These are phyloP conservation scores for Nigrospora oryzae DNA, from an alignment of 2,329 filamentous ascomycete species.

Conservation along the genomic window DNA sequence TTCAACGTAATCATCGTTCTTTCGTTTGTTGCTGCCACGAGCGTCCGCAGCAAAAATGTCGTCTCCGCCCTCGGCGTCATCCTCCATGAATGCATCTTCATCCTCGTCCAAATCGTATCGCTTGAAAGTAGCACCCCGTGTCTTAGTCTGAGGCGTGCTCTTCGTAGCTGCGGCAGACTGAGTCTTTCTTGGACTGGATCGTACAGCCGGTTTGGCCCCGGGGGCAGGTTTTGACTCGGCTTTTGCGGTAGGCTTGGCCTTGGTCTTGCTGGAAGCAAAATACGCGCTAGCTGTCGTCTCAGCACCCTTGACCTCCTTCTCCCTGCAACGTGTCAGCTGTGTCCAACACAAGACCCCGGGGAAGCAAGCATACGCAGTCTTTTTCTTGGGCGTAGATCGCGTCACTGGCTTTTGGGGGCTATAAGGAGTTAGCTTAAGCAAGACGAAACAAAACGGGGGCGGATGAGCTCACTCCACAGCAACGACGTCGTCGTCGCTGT, in stretches of 20 bases:
- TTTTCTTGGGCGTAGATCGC: slow-evolving; percentile 44
- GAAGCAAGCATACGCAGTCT: slow-evolving; percentile 34
- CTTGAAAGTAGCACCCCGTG: slow-evolving; percentile 28
- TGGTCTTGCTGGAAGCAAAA: slow-evolving; percentile 41
- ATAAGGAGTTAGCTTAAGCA: slow-evolving; percentile 8
- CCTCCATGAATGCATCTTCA: slow-evolving; percentile 52
- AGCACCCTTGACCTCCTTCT: slow-evolving; percentile 36
- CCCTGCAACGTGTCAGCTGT: slow-evolving; percentile 17
- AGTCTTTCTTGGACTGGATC: slow-evolving; percentile 45
- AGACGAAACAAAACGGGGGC: neutral
- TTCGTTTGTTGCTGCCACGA: slow-evolving; percentile 56
- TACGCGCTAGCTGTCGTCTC: slow-evolving; percentile 49
- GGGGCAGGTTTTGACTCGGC: slow-evolving; percentile 24
- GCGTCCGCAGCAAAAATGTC: slow-evolving; percentile 76
- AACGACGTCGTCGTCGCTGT: slow-evolving; percentile 64
- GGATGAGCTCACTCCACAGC: slow-evolving; percentile 35
- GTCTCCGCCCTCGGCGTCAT: slow-evolving; percentile 63
- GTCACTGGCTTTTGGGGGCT: slow-evolving; percentile 48
- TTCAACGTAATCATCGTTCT: slow-evolving; percentile 67
- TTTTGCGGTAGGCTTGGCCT: slow-evolving; percentile 31
- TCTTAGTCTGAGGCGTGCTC: slow-evolving; percentile 19
- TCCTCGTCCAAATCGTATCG: slow-evolving; percentile 37
- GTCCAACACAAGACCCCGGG: neutral
- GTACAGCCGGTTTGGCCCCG: slow-evolving; percentile 34
- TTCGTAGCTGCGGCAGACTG: slow-evolving; percentile 19